Conservation (phyloP, 306 rosid species). For the Dicorynia guianensis region DNA sequence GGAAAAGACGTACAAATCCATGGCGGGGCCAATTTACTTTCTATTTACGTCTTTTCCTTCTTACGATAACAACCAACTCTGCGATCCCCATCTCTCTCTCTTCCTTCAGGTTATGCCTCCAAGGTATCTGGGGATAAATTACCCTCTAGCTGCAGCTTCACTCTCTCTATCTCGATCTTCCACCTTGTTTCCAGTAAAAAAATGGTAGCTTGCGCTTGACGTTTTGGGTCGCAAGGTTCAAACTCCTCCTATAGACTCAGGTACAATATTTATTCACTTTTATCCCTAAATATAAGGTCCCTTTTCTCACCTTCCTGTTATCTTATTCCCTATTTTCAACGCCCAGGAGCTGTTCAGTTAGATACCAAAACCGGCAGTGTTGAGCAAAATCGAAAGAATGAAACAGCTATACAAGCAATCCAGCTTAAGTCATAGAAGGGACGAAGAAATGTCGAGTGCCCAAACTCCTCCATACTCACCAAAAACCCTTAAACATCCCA, state of each 20-base stretch:
- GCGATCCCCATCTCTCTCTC: not conserved
- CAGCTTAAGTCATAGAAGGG: constrained; percentile 62
- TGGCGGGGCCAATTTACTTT: not conserved
- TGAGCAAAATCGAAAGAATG: constrained; percentile 33
- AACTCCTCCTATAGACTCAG: too few species aligned
- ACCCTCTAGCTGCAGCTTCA: not conserved
- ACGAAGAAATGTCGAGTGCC: constrained; percentile 60
- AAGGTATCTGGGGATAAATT: not conserved
- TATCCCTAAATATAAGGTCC: too few species aligned
- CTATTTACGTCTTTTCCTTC: not conserved
- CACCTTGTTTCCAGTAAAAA: not conserved
- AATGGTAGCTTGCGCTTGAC: not conserved
- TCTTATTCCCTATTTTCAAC: not conserved
- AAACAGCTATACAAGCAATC: constrained; percentile 73
- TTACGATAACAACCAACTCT: not conserved
- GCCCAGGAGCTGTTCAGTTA: not conserved
- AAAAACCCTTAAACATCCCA: constrained; percentile 66
- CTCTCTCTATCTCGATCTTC: not conserved
- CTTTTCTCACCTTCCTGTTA: not conserved
- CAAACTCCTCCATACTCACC: constrained; percentile 71
- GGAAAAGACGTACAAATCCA: not conserved
- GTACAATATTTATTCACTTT: too few species aligned
- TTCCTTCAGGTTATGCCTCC: not conserved
- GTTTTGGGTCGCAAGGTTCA: not conserved
- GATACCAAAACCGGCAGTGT: not conserved